phyloP scores from a whole-genome alignment of 257 asterid species.

The Echites panduratus region DNA sequence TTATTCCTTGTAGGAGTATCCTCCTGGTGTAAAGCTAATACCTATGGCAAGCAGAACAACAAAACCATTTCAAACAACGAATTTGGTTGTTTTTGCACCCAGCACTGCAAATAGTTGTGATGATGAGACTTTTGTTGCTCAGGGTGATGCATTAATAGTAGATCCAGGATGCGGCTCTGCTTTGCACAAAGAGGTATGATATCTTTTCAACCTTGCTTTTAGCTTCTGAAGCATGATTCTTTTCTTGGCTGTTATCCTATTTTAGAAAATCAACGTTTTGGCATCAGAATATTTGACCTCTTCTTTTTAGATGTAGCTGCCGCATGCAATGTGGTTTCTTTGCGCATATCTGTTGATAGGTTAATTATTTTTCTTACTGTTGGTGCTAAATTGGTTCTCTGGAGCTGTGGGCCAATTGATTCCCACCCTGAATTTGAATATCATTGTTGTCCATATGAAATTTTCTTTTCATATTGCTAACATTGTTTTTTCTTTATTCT shows the following conservation, averaged over 20 bases:
- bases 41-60: constrained; percentile 91
- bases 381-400: too few species aligned
- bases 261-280: not conserved
- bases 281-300: not conserved
- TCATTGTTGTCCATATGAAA: not conserved
- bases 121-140: constrained; percentile 38
- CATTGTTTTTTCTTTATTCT: not conserved
- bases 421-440: not conserved
- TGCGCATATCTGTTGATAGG: not conserved
- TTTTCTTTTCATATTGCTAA: not conserved
- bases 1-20: constrained; percentile 63
- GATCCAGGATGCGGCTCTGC: constrained; percentile 92
- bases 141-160: constrained; percentile 84
- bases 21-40: constrained; percentile 69
- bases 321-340: not conserved
- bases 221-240: not conserved
- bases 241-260: not conserved
- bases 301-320: not conserved
- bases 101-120: constrained; percentile 21
- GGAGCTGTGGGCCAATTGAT: not conserved
- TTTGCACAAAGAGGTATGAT: constrained; percentile 64
- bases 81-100: constrained; percentile 64
- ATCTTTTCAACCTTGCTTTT: not conserved
- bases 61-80: constrained; percentile 79
- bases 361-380: not conserved